Conservation (phyloP, 345 rosid genomes). For the Garcia nutans region DNA sequence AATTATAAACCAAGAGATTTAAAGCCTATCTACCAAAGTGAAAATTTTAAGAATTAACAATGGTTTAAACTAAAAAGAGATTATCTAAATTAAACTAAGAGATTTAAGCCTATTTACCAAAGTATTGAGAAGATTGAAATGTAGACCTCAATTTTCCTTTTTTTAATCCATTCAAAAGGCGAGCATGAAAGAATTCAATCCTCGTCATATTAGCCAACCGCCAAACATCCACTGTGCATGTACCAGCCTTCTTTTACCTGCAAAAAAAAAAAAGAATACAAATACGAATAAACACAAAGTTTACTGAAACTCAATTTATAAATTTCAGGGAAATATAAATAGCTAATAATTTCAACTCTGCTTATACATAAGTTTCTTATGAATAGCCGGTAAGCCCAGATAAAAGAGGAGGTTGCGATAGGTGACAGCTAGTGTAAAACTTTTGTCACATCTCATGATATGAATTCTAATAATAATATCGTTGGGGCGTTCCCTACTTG, state of each 20-base stretch:
- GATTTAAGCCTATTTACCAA: neutral
- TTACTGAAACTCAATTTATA: neutral
- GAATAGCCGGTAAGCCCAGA: too few relatives aligned
- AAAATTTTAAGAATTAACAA: neutral
- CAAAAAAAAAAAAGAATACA: neutral
- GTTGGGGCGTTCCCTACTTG: too few relatives aligned
- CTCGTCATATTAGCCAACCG: neutral
- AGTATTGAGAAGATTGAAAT: neutral
- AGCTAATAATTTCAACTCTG: neutral
- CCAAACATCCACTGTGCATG: neutral
- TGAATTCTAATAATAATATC: too few relatives aligned
- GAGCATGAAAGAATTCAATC: neutral
- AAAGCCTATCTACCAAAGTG: neutral
- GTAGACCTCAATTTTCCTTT: neutral
- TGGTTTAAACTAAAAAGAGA: neutral
- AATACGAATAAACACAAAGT: neutral
- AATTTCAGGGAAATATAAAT: neutral
- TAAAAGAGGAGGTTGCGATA: too few relatives aligned
- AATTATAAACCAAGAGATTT: neutral
- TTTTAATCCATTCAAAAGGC: neutral
- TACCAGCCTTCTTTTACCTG: constrained; percentile 17
- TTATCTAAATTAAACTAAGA: too few relatives aligned
- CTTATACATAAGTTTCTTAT: too few relatives aligned
- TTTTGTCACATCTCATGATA: too few relatives aligned
- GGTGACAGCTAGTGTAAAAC: too few relatives aligned